A percentile compares a stretch with the other conserved stretches of the same genome.
phyloP scores from a whole-genome alignment of 2,329 filamentous ascomycete genomes.

The Aspergillus oerlinghausenensis region DNA sequence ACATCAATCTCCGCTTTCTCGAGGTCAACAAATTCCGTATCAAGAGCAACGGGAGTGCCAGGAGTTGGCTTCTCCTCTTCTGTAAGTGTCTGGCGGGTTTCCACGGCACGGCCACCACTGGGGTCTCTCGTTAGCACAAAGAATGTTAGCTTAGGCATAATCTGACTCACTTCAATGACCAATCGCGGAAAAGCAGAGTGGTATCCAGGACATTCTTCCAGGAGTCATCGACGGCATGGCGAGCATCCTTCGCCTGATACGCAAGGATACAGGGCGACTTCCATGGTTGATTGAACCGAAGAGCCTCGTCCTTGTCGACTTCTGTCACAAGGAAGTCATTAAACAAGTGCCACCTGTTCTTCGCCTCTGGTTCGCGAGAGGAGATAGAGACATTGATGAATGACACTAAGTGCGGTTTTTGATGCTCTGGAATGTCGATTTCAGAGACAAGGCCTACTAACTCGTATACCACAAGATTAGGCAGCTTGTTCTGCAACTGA shows the following conservation, averaged over 20 bases:
- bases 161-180: slow-evolving; percentile 46
- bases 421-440: slow-evolving; percentile 77
- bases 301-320: slow-evolving; percentile 73
- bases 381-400: slow-evolving; percentile 71
- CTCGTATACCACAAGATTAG: slow-evolving; percentile 84
- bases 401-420: slow-evolving; percentile 86
- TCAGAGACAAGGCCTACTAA: slow-evolving; percentile 85
- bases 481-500: slow-evolving; percentile 72
- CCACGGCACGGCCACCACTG: slow-evolving; percentile 35
- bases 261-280: slow-evolving; percentile 85
- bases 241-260: slow-evolving; percentile 76
- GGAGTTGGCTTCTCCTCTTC: slow-evolving; percentile 63
- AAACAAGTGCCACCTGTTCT: slow-evolving; percentile 87
- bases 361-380: slow-evolving; percentile 44
- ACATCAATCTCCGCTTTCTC: slow-evolving; percentile 94
- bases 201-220: slow-evolving; percentile 87
- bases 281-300: slow-evolving; percentile 87
- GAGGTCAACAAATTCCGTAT: slow-evolving; percentile 93
- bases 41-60: slow-evolving; percentile 76
- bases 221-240: slow-evolving; percentile 74
- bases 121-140: slow-evolving; percentile 1
- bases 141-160: neutral
- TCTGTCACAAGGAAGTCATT: slow-evolving; percentile 92
- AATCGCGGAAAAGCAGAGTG: slow-evolving; percentile 74
- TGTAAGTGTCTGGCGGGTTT: slow-evolving; percentile 35